A percentile compares a stretch with the other conserved stretches of the same genome.
phyloP scores from a whole-genome alignment of 257 asterid genomes.

The Przewalskia tangutica region DNA sequence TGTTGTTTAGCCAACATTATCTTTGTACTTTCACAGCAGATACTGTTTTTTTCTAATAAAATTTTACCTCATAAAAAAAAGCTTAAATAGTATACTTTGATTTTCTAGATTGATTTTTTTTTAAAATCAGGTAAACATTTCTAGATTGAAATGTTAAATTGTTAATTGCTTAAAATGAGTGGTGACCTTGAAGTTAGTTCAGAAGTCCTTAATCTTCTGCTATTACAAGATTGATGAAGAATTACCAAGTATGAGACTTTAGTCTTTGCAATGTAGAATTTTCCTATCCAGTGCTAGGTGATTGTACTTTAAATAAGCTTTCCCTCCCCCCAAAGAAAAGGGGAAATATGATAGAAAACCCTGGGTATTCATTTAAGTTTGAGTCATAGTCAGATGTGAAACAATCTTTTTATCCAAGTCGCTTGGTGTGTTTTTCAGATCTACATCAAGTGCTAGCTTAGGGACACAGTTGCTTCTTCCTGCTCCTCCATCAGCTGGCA shows the following conservation, averaged over 20 bases:
- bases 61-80: too few species aligned
- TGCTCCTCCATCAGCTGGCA: constrained; percentile 49
- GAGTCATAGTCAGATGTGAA: neutral
- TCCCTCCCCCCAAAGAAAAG: neutral
- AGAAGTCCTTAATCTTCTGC: neutral
- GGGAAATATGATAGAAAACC: neutral
- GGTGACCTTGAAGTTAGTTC: neutral
- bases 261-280: neutral
- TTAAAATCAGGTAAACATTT: neutral
- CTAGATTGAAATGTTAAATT: neutral
- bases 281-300: neutral
- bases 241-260: neutral
- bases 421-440: constrained; percentile 28
- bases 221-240: neutral
- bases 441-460: constrained; percentile 47
- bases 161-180: neutral
- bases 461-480: constrained; percentile 51
- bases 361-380: neutral
- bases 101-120: neutral
- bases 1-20: too few species aligned
- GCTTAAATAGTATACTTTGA: neutral
- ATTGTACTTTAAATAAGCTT: neutral
- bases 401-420: neutral
- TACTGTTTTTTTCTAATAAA: too few species aligned
- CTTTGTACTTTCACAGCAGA: too few species aligned